These are phyloP conservation scores for Myriangium duriaei DNA, from an alignment of 2,329 filamentous ascomycete genomes.

Conservation along the genomic window DNA sequence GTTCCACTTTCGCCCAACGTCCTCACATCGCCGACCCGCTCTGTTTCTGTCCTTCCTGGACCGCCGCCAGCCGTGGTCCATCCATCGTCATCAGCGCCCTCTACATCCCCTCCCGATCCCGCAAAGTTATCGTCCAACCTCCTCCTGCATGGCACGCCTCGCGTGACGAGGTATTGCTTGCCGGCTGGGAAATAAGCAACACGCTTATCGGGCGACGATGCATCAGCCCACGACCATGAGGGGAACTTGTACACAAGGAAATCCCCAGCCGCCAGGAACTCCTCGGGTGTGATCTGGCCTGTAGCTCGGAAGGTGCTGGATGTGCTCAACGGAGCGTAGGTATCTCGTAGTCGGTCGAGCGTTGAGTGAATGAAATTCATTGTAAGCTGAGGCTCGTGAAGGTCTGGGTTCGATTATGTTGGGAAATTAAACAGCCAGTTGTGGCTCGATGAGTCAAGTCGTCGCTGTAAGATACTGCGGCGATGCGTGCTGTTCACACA, in stretches of 20 bases:
- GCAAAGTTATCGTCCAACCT: constrained; percentile 89
- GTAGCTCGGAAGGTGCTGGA: constrained; percentile 88
- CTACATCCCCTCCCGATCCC: constrained; percentile 51
- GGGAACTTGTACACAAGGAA: constrained; percentile 99
- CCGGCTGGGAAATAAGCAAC: constrained; percentile 69
- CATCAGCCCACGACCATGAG: constrained; percentile 92
- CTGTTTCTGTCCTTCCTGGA: constrained; percentile 48
- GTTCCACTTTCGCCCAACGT: constrained; percentile 85
- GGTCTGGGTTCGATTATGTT: too few relatives aligned
- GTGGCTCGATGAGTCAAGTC: too few relatives aligned
- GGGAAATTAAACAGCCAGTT: too few relatives aligned
- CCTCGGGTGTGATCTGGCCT: constrained; percentile 91
- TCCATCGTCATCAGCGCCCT: constrained; percentile 60
- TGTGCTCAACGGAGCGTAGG: constrained; percentile 76
- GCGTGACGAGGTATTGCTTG: constrained; percentile 92
- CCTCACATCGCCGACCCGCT: constrained; percentile 66
- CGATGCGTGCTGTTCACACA: too few relatives aligned
- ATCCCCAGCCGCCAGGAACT: constrained; percentile 90
- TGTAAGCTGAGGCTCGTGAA: too few relatives aligned
- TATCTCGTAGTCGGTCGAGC: constrained; percentile 82
- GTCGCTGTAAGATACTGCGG: too few relatives aligned
- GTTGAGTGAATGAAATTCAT: constrained; percentile 83
- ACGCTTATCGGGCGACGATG: constrained; percentile 66
- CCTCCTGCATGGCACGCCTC: constrained; percentile 85
- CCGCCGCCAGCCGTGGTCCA: constrained; percentile 84